phyloP scores from a whole-genome alignment of 192 early-diverging fungal genomes.

The Umbelopsis sp. region DNA sequence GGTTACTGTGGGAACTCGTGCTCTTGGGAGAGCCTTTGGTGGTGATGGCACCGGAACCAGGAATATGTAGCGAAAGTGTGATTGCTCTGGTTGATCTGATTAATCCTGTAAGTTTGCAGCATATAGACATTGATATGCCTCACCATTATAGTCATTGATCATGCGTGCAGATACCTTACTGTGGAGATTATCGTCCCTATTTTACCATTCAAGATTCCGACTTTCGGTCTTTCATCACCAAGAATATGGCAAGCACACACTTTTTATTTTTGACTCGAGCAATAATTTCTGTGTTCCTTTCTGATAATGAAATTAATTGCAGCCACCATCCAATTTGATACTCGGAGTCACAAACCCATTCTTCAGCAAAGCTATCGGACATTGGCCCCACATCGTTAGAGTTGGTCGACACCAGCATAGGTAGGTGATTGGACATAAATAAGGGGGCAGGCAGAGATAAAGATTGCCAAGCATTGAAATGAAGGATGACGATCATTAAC shows the following conservation, averaged over 20 bases:
- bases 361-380: conserved; percentile 84
- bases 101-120: conserved; percentile 71
- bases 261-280: neutral
- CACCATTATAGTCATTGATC: neutral
- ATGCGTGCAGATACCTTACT: conserved; percentile 77
- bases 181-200: conserved; percentile 95
- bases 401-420: conserved; percentile 48
- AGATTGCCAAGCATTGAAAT: conserved; percentile 28
- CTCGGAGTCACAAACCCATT: conserved; percentile 96
- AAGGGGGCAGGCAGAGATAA: conserved; percentile 24
- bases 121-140: neutral
- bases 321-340: conserved; percentile 78
- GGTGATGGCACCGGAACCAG: conserved; percentile 86
- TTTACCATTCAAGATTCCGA: conserved; percentile 97
- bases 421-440: conserved; percentile 27
- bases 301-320: conserved; percentile 30
- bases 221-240: conserved; percentile 72
- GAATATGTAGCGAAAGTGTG: conserved; percentile 84
- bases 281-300: conserved; percentile 6
- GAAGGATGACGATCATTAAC: conserved; percentile 34
- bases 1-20: conserved; percentile 95
- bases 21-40: conserved; percentile 88
- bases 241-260: conserved; percentile 43
- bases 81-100: conserved; percentile 86
- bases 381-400: conserved; percentile 90